Evolutionary conservation across 352 stramenopile genomes (phyloP).

Genomic region (Globisporangium acanthophoron): DNA sequence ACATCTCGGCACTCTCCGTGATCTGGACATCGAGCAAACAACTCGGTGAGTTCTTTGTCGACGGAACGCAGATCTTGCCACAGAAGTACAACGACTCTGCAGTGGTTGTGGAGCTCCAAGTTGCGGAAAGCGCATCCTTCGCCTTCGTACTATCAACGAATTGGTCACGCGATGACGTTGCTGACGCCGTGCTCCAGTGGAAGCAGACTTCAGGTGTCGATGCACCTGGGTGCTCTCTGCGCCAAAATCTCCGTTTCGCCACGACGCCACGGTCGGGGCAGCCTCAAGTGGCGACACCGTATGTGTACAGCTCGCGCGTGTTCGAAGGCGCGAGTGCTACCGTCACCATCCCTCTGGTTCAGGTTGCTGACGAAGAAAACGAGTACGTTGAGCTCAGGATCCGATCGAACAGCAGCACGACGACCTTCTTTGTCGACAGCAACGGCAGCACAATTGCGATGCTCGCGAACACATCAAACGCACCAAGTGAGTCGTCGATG

Average conservation of each 20-base stretch:
- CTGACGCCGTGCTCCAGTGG: constrained; percentile 19
- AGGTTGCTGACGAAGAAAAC: neutral
- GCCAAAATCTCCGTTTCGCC: constrained; percentile 12
- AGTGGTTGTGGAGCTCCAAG: constrained; percentile 3
- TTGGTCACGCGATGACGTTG: neutral
- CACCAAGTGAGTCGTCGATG: neutral
- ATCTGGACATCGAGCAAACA: constrained; percentile 5
- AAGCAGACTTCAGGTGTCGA: neutral
- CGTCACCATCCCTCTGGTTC: constrained; percentile 21
- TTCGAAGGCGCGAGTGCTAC: constrained; percentile 11
- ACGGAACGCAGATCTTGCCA: neutral
- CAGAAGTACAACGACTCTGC: constrained; percentile 11
- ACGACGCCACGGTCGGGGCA: constrained; percentile 6
- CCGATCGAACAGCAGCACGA: constrained; percentile 6
- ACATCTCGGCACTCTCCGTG: neutral
- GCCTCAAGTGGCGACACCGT: constrained; percentile 10
- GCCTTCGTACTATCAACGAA: constrained; percentile 1
- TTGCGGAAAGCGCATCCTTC: neutral
- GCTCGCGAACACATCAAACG: neutral
- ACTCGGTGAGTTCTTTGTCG: constrained; percentile 4
- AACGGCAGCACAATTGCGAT: constrained; percentile 1
- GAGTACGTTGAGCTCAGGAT: constrained; percentile 9
- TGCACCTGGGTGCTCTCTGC: constrained; percentile 10
- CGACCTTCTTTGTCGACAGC: constrained; percentile 4
- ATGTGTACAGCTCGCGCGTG: constrained; percentile 22